Evolutionary conservation across 208 protist genomes (phyloP), one percentile per base, ranked within the genome.

Genomic region (Crithidia acanthocephali): DNA sequence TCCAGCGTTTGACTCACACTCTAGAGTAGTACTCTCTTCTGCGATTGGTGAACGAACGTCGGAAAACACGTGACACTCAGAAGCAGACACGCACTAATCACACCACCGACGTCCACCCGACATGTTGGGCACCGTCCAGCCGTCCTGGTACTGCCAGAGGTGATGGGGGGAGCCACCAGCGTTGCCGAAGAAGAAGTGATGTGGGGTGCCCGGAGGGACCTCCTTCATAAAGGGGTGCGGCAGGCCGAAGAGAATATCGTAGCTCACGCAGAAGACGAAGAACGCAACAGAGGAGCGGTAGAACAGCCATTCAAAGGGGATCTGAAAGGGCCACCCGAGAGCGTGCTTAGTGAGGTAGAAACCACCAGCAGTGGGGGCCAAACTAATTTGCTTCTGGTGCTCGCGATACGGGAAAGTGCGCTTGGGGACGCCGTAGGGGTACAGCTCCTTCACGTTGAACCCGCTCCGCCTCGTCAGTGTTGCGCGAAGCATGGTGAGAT

Each of bases 231-330:
- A 86, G 5, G 87, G 89, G 47, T 93, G 77, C 52, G 88, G 88
- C 40, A 96, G 57, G 10, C 92, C 92, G 58, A 93, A 96, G n/a
- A 90, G 65, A 25, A 96, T 72, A 76, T 96, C 92, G 44, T 92
- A 96, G 40, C 69, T 51, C 3, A 96, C 88, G 69, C 83, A 92
- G 10, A 72, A 76, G 0, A 92, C 57, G 75, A 94, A 94, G 22
- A 80, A 56, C 58, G 77, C 61, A 8, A 96, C 81, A 23, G 88
- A 70, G n/a, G 89, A 87, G 52, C 92, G 83, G 53, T 91, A 96
- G 63, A 93, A 96, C 53, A 95, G 83, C 88, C 88, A 95, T 56
- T 94, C 89, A 79, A 96, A 92, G n/a, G 92, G 92, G 37, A 93
- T 90, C 71, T 94, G 92, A 68, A 95, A 94, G 18, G 92, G 92